phyloP scores from a whole-genome alignment of 202 grass and related monocot genomes.

The Panicum virgatum region DNA sequence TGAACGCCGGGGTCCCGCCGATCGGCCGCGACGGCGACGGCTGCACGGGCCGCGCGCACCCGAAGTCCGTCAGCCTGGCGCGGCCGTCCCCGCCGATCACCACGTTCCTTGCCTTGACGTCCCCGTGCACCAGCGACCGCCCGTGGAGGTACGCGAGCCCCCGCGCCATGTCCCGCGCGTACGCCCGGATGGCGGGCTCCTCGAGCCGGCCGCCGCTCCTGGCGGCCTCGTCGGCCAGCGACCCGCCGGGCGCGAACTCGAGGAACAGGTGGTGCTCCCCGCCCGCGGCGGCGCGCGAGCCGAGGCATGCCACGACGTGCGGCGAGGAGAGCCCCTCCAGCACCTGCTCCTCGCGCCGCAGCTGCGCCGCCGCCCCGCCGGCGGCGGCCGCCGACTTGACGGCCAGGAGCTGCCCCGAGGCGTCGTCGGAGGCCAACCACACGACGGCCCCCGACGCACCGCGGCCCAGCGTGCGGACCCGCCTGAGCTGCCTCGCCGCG shows the following conservation, averaged over 20 bases:
- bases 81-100: slow-evolving; percentile 51
- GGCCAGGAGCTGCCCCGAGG: slow-evolving; percentile 53
- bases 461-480: slow-evolving; percentile 54
- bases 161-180: slow-evolving; percentile 34
- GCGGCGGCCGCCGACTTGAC: slow-evolving; percentile 50
- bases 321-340: slow-evolving; percentile 43
- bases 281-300: neutral
- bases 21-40: neutral
- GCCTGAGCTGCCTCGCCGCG: slow-evolving; percentile 31
- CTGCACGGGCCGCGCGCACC: slow-evolving; percentile 41
- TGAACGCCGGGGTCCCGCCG: slow-evolving; percentile 70
- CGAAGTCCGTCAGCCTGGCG: slow-evolving; percentile 59
- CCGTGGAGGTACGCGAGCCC: slow-evolving; percentile 49
- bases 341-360: slow-evolving; percentile 33
- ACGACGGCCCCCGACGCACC: slow-evolving; percentile 65
- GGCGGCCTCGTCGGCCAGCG: slow-evolving; percentile 40
- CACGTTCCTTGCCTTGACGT: slow-evolving; percentile 56
- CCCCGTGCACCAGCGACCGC: slow-evolving; percentile 46
- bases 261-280: slow-evolving; percentile 52
- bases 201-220: slow-evolving; percentile 34
- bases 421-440: slow-evolving; percentile 46
- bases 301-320: slow-evolving; percentile 59
- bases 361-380: slow-evolving; percentile 10
- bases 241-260: slow-evolving; percentile 57
- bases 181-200: slow-evolving; percentile 29